Conservation (phyloP, 345 rosid genomes). For the Bruguiera sexangula region DNA sequence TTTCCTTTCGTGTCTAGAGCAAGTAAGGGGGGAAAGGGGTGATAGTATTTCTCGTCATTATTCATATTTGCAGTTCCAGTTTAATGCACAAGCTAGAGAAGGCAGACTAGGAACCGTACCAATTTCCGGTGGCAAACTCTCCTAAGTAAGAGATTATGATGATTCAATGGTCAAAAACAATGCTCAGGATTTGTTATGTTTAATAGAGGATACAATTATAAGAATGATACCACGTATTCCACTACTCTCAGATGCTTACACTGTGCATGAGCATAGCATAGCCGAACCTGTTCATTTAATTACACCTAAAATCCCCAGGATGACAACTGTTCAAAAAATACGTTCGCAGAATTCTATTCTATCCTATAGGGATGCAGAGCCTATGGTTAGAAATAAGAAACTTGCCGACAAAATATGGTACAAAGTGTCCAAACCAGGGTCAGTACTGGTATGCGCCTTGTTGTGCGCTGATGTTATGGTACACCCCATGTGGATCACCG, state of each 20-base stretch:
- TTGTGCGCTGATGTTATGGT: constrained; percentile 16
- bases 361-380: neutral
- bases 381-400: neutral
- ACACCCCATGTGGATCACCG: constrained; percentile 19
- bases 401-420: neutral
- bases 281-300: neutral
- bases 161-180: neutral
- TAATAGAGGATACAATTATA: too few species aligned
- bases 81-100: too few species aligned
- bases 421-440: constrained; percentile 10
- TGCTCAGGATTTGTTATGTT: too few species aligned
- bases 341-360: neutral
- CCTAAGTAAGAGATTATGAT: neutral
- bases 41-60: too few species aligned
- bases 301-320: neutral
- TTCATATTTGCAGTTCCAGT: too few species aligned
- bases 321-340: neutral
- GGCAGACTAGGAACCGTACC: neutral
- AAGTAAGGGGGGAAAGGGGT: too few species aligned
- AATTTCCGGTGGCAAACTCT: neutral
- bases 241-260: constrained; percentile 12
- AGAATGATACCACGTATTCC: neutral
- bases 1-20: too few species aligned
- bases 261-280: neutral
- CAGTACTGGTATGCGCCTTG: constrained; percentile 11